Conservation (phyloP, 495 filamentous ascomycete species). For the Aspergillus nanangensis region DNA sequence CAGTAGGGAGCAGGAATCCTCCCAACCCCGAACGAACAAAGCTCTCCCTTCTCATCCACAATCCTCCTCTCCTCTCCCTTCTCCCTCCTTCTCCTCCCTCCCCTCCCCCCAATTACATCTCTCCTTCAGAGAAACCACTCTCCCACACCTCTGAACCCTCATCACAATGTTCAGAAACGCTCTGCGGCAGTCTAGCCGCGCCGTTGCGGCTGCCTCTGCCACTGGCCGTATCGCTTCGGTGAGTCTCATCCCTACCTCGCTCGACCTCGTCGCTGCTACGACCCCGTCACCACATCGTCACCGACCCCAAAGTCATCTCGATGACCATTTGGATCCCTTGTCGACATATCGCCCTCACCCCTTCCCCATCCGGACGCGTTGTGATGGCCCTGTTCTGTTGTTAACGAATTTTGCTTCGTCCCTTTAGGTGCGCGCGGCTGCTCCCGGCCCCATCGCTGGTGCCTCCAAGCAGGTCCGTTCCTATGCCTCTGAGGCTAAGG, state of each 20-base stretch:
- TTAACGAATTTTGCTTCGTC: conserved; percentile 45
- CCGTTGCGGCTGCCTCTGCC: conserved; percentile 88
- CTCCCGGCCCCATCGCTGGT: conserved; percentile 68
- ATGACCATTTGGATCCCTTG: conserved; percentile 30
- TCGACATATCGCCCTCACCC: conserved; percentile 20
- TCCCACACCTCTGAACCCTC: conserved; percentile 48
- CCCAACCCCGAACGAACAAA: conserved; percentile 50
- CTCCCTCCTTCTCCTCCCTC: conserved; percentile 30
- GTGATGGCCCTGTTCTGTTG: conserved; percentile 22
- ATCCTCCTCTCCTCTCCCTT: conserved; percentile 24
- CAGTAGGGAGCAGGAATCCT: conserved; percentile 37
- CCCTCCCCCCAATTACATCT: conserved; percentile 47
- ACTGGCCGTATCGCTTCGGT: conserved; percentile 85
- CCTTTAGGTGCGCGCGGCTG: conserved; percentile 75
- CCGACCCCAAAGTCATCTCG: conserved; percentile 26
- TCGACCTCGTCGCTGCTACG: not conserved
- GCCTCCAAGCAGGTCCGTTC: conserved; percentile 74
- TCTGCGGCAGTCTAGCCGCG: conserved; percentile 90
- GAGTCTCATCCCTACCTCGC: conserved; percentile 52
- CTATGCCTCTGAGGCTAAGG: conserved; percentile 93
- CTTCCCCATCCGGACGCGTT: conserved; percentile 23
- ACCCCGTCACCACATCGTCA: conserved; percentile 18
- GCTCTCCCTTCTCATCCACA: conserved; percentile 52
- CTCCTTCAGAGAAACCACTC: conserved; percentile 46
- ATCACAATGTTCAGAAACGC: conserved; percentile 94